These are phyloP conservation scores for Amanita thiersii DNA, from an alignment of 768 basidiomycete species.

Conservation along the genomic window DNA sequence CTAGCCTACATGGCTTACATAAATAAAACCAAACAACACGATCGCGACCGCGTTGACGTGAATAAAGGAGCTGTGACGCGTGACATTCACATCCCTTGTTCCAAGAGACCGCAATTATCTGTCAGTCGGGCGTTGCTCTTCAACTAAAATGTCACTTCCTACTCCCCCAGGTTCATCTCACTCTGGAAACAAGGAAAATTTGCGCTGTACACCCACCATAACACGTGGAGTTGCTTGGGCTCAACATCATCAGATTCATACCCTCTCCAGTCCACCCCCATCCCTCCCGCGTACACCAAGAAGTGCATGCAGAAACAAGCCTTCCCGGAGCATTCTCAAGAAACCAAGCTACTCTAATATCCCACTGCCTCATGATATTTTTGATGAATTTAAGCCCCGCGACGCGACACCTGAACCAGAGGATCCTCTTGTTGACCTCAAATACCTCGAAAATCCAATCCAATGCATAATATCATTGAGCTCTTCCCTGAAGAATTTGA, in stretches of 20 bases:
- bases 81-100: background rate
- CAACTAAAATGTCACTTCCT: constrained; percentile 35
- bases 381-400: constrained; percentile 31
- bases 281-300: constrained; percentile 17
- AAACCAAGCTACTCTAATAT: constrained; percentile 28
- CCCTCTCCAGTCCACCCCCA: constrained; percentile 22
- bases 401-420: constrained; percentile 73
- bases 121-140: constrained; percentile 9
- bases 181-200: constrained; percentile 40
- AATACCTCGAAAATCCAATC: constrained; percentile 62
- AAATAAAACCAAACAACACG: constrained; percentile 7
- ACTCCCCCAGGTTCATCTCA: constrained; percentile 58
- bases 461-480: constrained; percentile 44
- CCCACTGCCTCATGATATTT: constrained; percentile 22
- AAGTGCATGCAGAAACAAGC: constrained; percentile 21
- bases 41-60: background rate
- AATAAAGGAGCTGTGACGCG: constrained; percentile 2
- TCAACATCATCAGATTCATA: constrained; percentile 39
- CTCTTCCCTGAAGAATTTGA: constrained; percentile 47
- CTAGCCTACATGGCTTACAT: too few relatives aligned
- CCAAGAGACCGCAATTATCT: background rate
- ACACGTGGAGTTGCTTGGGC: constrained; percentile 42
- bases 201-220: constrained; percentile 25
- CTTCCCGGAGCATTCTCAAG: constrained; percentile 39
- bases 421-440: constrained; percentile 53